phyloP scores from a whole-genome alignment of 306 rosid species.

The Cicer bijugum region DNA sequence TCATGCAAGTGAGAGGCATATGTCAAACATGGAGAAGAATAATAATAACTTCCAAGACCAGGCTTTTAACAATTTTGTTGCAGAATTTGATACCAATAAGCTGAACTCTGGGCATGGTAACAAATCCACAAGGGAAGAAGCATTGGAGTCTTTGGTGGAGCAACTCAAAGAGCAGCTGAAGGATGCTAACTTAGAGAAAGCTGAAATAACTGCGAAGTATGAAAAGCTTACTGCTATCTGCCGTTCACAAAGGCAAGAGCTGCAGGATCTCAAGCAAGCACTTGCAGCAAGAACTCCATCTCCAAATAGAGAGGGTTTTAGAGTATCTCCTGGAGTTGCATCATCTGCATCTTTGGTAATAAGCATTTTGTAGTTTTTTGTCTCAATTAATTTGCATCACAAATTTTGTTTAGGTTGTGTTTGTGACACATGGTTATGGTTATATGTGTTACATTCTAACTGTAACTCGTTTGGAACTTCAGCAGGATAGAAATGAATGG shows the following conservation, averaged over 20 bases:
- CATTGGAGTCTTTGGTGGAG: constrained; percentile 77
- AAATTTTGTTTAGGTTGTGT: constrained; percentile 8
- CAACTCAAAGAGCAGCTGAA: constrained; percentile 79
- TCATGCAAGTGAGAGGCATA: constrained; percentile 44
- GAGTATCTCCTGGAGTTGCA: constrained; percentile 51
- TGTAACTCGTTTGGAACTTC: constrained; percentile 47
- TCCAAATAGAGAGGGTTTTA: constrained; percentile 60
- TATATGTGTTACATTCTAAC: neutral
- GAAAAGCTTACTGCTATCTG: constrained; percentile 96
- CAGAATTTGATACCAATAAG: constrained; percentile 72
- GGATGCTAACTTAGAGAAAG: constrained; percentile 69
- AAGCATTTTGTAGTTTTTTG: constrained; percentile 28
- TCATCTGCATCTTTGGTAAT: constrained; percentile 61
- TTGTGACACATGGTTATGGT: constrained; percentile 11
- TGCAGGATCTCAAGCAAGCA: constrained; percentile 91
- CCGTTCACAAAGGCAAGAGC: constrained; percentile 92
- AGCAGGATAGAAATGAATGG: constrained; percentile 59
- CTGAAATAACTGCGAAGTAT: constrained; percentile 85
- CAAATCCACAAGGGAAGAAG: constrained; percentile 66
- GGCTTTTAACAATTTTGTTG: constrained; percentile 78
- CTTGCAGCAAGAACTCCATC: constrained; percentile 75
- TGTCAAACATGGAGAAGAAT: constrained; percentile 55
- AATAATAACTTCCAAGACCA: constrained; percentile 60
- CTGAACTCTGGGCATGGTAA: constrained; percentile 53
- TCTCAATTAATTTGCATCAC: constrained; percentile 20